A percentile compares a stretch with the other conserved stretches of the same genome.
These are phyloP conservation scores for Aspergillus pseudoglaucus DNA, from an alignment of 2,329 filamentous ascomycete genomes.

Conservation along the genomic window DNA sequence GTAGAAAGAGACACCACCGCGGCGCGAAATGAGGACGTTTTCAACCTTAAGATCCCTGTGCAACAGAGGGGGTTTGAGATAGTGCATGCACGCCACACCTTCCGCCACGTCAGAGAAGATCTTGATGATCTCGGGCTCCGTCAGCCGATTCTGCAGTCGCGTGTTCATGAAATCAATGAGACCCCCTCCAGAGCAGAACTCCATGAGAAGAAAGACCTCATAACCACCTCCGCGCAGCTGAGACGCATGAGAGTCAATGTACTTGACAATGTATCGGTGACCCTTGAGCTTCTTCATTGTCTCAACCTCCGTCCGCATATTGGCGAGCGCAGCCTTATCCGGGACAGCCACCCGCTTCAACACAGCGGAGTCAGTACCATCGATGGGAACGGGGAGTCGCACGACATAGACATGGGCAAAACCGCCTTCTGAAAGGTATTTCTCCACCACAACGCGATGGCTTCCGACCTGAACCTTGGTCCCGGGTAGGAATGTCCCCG, in stretches of 20 bases:
- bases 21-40: slow-evolving; percentile 81
- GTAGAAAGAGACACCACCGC: slow-evolving; percentile 65
- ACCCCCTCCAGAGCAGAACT: slow-evolving; percentile 89
- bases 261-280: slow-evolving; percentile 91
- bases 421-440: slow-evolving; percentile 95
- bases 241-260: slow-evolving; percentile 96
- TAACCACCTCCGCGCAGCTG: slow-evolving; percentile 89
- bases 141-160: slow-evolving; percentile 87
- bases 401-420: slow-evolving; percentile 99
- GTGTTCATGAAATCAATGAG: slow-evolving; percentile 99
- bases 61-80: slow-evolving; percentile 84
- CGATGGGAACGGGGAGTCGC: slow-evolving; percentile 68
- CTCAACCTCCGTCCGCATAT: slow-evolving; percentile 97
- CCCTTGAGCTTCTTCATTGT: slow-evolving; percentile 99
- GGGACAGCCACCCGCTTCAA: slow-evolving; percentile 94
- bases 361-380: slow-evolving; percentile 74
- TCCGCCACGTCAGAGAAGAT: slow-evolving; percentile 96
- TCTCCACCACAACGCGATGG: slow-evolving; percentile 89
- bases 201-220: slow-evolving; percentile 97
- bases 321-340: slow-evolving; percentile 87
- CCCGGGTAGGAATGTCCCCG: slow-evolving; percentile 83
- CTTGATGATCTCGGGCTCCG: slow-evolving; percentile 92
- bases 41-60: slow-evolving; percentile 97
- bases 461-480: slow-evolving; percentile 95
- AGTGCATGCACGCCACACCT: slow-evolving; percentile 98